A percentile compares a stretch with the other conserved stretches of the same genome.
Conservation (phyloP, 257 asterid species). For the Euphrasia confusa region DNA sequence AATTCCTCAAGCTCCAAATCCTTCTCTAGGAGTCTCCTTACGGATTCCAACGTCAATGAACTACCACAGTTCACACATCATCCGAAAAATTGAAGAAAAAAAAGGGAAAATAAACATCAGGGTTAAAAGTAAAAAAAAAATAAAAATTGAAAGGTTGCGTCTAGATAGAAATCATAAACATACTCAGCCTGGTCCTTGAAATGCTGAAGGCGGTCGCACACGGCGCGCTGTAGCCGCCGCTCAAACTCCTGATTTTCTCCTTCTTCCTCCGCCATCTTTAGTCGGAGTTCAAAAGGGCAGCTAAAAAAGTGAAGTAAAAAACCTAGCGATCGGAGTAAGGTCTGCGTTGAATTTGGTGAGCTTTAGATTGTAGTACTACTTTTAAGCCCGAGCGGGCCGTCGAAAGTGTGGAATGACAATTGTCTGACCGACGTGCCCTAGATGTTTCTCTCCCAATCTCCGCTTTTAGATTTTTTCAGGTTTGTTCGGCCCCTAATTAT, state of each 20-base stretch:
- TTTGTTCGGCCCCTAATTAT: too few species aligned
- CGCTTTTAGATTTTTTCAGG: too few species aligned
- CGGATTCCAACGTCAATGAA: slow-evolving; percentile 59
- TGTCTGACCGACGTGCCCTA: too few species aligned
- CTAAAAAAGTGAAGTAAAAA: neutral
- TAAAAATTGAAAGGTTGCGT: too few species aligned
- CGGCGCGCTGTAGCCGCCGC: slow-evolving; percentile 44
- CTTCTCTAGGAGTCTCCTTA: slow-evolving; percentile 76
- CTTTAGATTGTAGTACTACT: too few species aligned
- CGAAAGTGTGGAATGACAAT: too few species aligned
- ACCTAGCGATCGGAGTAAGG: too few species aligned
- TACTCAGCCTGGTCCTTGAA: slow-evolving; percentile 69
- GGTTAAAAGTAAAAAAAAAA: neutral
- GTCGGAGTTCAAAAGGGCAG: slow-evolving; percentile 9
- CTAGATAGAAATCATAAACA: neutral
- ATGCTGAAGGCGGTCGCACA: slow-evolving; percentile 56
- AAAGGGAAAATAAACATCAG: neutral
- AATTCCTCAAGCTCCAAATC: slow-evolving; percentile 64
- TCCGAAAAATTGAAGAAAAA: neutral
- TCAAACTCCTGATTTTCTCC: slow-evolving; percentile 39
- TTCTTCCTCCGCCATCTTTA: slow-evolving; percentile 30
- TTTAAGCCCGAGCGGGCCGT: too few species aligned
- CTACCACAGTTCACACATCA: slow-evolving; percentile 33
- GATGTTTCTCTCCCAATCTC: too few species aligned
- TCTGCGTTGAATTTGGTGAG: too few species aligned